Percentiles rank a stretch among this genome's conserved stretches.
Evolutionary conservation across 1,284 basidiomycete genomes (phyloP).

Genomic region (Exsudoporus floridanus): DNA sequence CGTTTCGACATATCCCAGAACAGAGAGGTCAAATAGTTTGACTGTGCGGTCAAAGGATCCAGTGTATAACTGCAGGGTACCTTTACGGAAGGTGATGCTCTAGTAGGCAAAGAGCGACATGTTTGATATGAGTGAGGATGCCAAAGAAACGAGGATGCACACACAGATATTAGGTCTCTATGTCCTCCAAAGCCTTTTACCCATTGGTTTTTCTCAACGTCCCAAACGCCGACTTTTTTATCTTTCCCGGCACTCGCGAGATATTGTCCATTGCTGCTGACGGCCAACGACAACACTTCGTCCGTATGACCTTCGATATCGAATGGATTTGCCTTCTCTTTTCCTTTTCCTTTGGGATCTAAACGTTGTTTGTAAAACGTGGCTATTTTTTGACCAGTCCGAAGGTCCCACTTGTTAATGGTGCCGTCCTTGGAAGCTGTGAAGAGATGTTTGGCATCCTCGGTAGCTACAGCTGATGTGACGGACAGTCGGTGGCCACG

Average conservation of each 20-base stretch:
- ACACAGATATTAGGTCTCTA: constrained; percentile 81
- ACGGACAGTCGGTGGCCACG: constrained; percentile 76
- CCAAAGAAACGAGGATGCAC: constrained; percentile 31
- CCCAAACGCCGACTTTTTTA: constrained; percentile 80
- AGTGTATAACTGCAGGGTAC: constrained; percentile 83
- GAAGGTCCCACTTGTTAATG: constrained; percentile 80
- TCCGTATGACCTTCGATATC: constrained; percentile 78
- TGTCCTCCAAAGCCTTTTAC: constrained; percentile 80
- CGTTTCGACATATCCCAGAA: constrained; percentile 93
- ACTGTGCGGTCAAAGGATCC: constrained; percentile 90
- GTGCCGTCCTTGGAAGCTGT: constrained; percentile 84
- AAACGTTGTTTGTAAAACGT: constrained; percentile 61
- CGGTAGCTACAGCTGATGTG: constrained; percentile 72
- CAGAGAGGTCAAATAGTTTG: constrained; percentile 71
- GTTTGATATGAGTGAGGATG: constrained; percentile 2
- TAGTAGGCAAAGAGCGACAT: constrained; percentile 30
- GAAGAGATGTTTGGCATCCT: constrained; percentile 70
- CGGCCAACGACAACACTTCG: constrained; percentile 78
- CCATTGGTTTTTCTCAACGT: constrained; percentile 71
- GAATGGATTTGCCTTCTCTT: constrained; percentile 44
- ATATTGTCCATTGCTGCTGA: constrained; percentile 83
- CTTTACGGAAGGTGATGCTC: constrained; percentile 80
- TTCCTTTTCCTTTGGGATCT: constrained; percentile 40
- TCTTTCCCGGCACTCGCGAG: constrained; percentile 89
- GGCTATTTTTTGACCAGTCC: constrained; percentile 55